These are phyloP conservation scores for Stephanocyclus meneghinianus DNA, from an alignment of 352 stramenopile species.

Conservation along the genomic window DNA sequence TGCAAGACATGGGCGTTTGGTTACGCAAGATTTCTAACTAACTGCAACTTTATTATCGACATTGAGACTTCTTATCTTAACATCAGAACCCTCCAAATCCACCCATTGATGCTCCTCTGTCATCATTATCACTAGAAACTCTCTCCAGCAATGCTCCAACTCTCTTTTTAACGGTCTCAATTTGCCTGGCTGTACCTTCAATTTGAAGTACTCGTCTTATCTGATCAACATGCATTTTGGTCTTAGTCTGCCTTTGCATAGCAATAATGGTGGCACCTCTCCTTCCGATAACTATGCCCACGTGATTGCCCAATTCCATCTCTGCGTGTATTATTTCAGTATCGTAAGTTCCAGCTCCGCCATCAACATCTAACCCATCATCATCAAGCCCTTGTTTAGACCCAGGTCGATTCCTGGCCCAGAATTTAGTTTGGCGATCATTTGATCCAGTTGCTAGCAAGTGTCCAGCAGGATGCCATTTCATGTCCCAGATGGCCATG, in stretches of 20 bases:
- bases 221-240: constrained; percentile 84
- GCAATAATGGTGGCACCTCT: constrained; percentile 81
- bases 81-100: constrained; percentile 18
- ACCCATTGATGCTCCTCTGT: constrained; percentile 19
- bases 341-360: constrained; percentile 32
- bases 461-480: constrained; percentile 96
- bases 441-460: constrained; percentile 94
- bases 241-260: constrained; percentile 80
- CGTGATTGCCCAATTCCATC: constrained; percentile 82
- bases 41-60: no score
- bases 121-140: constrained; percentile 57
- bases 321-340: constrained; percentile 75
- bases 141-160: constrained; percentile 75
- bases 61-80: neutral
- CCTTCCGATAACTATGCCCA: constrained; percentile 82
- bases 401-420: constrained; percentile 92
- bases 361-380: constrained; percentile 47
- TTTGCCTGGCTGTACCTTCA: constrained; percentile 77
- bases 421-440: constrained; percentile 97
- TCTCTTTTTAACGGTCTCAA: constrained; percentile 78
- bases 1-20: no score
- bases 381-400: constrained; percentile 68
- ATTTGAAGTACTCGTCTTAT: constrained; percentile 75
- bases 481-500: constrained; percentile 96
- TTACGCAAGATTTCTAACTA: no score